These are phyloP conservation scores for Talaromyces adpressus DNA, from an alignment of 495 filamentous ascomycete species.

Conservation along the genomic window DNA sequence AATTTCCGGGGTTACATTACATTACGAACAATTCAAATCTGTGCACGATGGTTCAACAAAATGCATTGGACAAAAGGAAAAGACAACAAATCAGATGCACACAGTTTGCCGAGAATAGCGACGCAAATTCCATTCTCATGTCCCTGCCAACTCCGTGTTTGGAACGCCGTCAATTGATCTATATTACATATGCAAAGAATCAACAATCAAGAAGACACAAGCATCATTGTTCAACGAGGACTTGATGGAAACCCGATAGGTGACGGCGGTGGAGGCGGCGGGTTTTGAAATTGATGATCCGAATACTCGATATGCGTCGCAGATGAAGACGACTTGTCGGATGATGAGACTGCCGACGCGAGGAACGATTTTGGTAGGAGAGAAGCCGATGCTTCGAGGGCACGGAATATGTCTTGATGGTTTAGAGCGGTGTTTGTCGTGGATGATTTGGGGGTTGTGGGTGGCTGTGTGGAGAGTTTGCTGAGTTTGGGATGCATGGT, in stretches of 20 bases:
- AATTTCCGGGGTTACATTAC: not conserved
- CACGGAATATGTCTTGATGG: conserved; percentile 33
- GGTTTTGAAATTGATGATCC: conserved; percentile 20
- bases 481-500: conserved; percentile 1
- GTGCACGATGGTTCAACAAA: not conserved
- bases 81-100: not conserved
- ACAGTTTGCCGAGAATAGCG: not conserved
- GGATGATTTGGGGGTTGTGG: conserved; percentile 3
- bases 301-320: not conserved
- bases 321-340: conserved; percentile 4
- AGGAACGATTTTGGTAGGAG: conserved; percentile 23
- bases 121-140: not conserved
- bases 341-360: not conserved
- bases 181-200: not conserved
- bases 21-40: not conserved
- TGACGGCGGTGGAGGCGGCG: conserved; percentile 43
- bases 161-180: not conserved
- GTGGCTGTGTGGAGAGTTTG: conserved; percentile 2
- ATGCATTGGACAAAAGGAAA: not conserved
- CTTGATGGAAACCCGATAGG: conserved; percentile 31
- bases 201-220: not conserved
- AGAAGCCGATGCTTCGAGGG: conserved; percentile 27
- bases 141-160: not conserved
- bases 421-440: conserved; percentile 7
- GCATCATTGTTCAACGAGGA: not conserved